phyloP scores from a whole-genome alignment of 2,329 filamentous ascomycete species.

The Phoma herbarum region DNA sequence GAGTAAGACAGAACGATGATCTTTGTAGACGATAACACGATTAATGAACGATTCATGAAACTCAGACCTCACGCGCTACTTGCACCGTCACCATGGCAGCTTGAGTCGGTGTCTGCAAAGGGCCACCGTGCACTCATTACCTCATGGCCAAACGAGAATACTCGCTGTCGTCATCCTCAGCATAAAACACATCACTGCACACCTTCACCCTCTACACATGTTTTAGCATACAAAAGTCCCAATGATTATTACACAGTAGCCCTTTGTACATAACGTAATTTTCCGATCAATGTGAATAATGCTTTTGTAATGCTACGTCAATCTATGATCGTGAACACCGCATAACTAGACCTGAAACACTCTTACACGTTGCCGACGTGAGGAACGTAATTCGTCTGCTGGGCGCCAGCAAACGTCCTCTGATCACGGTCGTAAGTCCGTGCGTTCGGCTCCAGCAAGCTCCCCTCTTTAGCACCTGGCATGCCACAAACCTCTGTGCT shows the following conservation, averaged over 20 bases:
- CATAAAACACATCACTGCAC: no score
- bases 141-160: background rate
- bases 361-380: slow-evolving; percentile 16
- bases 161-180: no score
- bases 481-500: slow-evolving; percentile 4
- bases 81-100: background rate
- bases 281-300: no score
- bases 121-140: background rate
- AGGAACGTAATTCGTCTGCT: slow-evolving; percentile 9
- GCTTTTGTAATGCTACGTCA: background rate
- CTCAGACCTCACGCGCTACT: background rate
- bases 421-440: slow-evolving; percentile 2
- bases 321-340: no score
- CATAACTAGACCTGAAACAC: no score
- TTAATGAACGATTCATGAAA: slow-evolving; percentile 13
- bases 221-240: no score
- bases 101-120: background rate
- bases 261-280: no score
- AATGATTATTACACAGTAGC: no score
- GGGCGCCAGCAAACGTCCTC: background rate
- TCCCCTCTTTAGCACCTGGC: slow-evolving; percentile 14
- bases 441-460: slow-evolving; percentile 9
- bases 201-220: background rate
- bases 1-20: background rate
- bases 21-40: slow-evolving; percentile 12